Base-by-base conservation (phyloP, 495 filamentous ascomycete species). In the Xylaria grammica region DNA sequence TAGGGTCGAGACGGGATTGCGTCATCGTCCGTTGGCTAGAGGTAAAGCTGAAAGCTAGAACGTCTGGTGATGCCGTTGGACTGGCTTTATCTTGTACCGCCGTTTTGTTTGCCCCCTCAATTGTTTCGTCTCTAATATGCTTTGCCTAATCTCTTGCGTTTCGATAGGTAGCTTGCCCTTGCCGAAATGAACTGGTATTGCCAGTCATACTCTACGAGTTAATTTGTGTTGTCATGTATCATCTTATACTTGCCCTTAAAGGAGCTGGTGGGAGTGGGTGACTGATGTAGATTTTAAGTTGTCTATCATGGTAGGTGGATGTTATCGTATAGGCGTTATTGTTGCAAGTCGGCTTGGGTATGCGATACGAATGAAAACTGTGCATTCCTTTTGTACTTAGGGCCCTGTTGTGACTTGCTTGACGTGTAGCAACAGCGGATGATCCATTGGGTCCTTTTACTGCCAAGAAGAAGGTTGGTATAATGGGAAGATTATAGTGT, bases 281-380 rank as follows among this genome's bases (percentile, higher is more conserved):
- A 54, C 27, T 34, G 10, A 29, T 22, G 19, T 54, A 54, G 17
- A 54, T 36, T 34, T 54, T 54, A 1, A 54, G 51, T 1, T 19
- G 6, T 6, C 51, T 29, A 1, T 32, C 17, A 15, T 54, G 51
- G 22, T 54, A 54, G 10, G 51, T 54, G 1, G 29, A 54, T 36
- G 51, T 54, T 13, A 54, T 34, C 29, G 51, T 54, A 19, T 54
- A 54, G 13, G 32, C 51, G 4, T 36, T 36, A 19, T 54, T 54
- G 17, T 54, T 22, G 30, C 10, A 5, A 17, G 1, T 29, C 11
- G 29, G 10, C 6, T 20, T n/a, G 4, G 32, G 2, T 20, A 20
- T 29, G 17, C 29, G 1, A 54, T 54, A 54, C 10, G 6, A 17
- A 1, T 36, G 51, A 13, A 54, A 29, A 36, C 51, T 54, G 19